phyloP scores from a whole-genome alignment of 331 rosid species.

The Malus hybrid region DNA sequence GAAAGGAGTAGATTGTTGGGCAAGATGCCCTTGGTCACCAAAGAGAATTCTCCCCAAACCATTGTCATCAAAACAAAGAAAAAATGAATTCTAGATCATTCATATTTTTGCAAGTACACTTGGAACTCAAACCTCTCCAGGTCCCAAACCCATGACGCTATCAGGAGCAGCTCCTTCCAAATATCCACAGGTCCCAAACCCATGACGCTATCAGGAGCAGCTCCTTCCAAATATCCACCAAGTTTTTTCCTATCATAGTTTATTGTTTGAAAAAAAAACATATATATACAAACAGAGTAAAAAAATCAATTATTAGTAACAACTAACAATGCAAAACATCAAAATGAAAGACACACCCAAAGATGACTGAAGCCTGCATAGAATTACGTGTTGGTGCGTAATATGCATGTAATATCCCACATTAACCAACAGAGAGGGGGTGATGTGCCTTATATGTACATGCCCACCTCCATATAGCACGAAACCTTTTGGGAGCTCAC shows the following conservation, averaged over 20 bases:
- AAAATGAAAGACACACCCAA: conserved; percentile 36
- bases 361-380: conserved; percentile 42
- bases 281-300: neutral
- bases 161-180: conserved; percentile 55
- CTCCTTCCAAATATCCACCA: conserved; percentile 12
- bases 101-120: conserved; percentile 48
- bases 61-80: conserved; percentile 35
- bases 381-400: conserved; percentile 9
- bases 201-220: no score
- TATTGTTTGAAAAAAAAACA: neutral
- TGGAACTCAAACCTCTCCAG: conserved; percentile 47
- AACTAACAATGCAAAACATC: neutral
- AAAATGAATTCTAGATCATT: conserved; percentile 40
- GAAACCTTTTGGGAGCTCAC: no score
- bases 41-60: conserved; percentile 51
- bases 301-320: neutral
- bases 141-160: conserved; percentile 59
- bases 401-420: no score
- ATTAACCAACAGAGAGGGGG: no score
- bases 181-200: neutral
- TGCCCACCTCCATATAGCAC: no score
- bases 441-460: no score
- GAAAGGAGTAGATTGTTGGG: conserved; percentile 1
- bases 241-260: conserved; percentile 50
- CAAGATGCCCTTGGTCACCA: conserved; percentile 41